Evolutionary conservation across 768 basidiomycete species (phyloP), one percentile per base, ranked within the genome.

Genomic region (Lyophyllum decastes): DNA sequence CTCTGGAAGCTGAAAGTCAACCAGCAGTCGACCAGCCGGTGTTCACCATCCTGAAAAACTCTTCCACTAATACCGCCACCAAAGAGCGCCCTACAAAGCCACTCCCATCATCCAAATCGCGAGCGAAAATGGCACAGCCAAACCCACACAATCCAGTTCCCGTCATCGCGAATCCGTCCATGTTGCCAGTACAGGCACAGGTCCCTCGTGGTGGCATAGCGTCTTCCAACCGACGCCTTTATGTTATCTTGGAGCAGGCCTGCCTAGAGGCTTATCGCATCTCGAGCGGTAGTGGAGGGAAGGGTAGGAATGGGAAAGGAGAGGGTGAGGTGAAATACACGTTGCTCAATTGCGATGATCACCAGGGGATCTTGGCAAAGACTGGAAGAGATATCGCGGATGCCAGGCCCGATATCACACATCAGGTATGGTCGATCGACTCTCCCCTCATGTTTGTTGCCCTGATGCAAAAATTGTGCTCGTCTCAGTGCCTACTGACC

Each of bases 351-450:
- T 98, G 97, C 72, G 97, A 98, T 70, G 97, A 98, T 64, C 97
- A 98, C 74, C 97, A 99, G 72, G 96, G 96, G 54, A 97, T 99
- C 64, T 80, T 99, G 60, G 96, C 97, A 4, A 98, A 97, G 74
- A 97, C 94, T 0, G 94, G 95, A 16, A 84, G 96, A 69, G 97
- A 99, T 74, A 98, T 98, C 60, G 97, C 97, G 16, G 95, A 98
- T 75, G 97, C 97, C n/a, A 80, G 97, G 62, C 97, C 97, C 2
- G 97, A 98, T 75, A 98, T 98, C 67, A 98, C 97, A 0, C 97
- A 99, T 71, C 97, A 98, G 85, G 95, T 94, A 57, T 50, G 82
- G 30, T 16, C 26, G n/a, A 55, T 62, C 41, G 8, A 38, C 58
- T 63, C 57, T n/a, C 62, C 43, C 17, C 41, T 35, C 41, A 22